A percentile compares a stretch with the other conserved stretches of the same genome.
phyloP scores from a whole-genome alignment of 2,329 filamentous ascomycete genomes.

The Lecanicillium sp. region DNA sequence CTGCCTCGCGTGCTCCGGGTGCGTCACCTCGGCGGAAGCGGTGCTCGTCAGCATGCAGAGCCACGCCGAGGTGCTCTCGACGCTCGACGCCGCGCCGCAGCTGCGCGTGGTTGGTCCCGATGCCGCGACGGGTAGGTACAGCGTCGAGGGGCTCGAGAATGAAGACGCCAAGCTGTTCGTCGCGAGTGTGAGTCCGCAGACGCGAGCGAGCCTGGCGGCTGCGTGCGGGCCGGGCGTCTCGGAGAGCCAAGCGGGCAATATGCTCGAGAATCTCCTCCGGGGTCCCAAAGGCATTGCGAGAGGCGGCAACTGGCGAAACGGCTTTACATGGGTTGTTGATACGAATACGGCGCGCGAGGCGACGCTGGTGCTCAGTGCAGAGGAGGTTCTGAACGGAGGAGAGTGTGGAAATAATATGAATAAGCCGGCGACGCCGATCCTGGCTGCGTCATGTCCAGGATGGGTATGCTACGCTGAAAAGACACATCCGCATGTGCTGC shows the following conservation, averaged over 20 bases:
- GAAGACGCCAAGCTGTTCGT: slow-evolving; percentile 71
- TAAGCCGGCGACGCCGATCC: slow-evolving; percentile 46
- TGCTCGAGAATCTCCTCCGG: slow-evolving; percentile 71
- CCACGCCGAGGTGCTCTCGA: slow-evolving; percentile 80
- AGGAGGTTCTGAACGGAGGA: slow-evolving; percentile 52
- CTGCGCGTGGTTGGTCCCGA: slow-evolving; percentile 30
- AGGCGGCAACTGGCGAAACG: slow-evolving; percentile 65
- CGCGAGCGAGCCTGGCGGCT: slow-evolving; percentile 79
- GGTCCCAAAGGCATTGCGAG: slow-evolving; percentile 60
- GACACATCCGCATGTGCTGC: slow-evolving; percentile 87
- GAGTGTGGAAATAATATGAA: slow-evolving; percentile 13
- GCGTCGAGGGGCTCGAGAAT: slow-evolving; percentile 46
- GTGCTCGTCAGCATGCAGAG: slow-evolving; percentile 94
- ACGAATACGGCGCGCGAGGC: slow-evolving; percentile 79
- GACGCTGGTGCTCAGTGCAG: slow-evolving; percentile 70
- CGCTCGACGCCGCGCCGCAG: slow-evolving; percentile 61
- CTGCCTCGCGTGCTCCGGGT: slow-evolving; percentile 94
- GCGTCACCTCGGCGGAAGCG: slow-evolving; percentile 93
- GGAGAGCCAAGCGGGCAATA: slow-evolving; percentile 65
- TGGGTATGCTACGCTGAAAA: slow-evolving; percentile 99
- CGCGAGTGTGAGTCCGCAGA: slow-evolving; percentile 87
- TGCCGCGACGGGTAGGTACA: slow-evolving; percentile 20
- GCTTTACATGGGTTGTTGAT: slow-evolving; percentile 84
- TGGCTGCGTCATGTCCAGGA: slow-evolving; percentile 88
- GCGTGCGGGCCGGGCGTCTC: slow-evolving; percentile 66